phyloP scores from a whole-genome alignment of 805 yeast genomes.

The Ogataea siamensis region DNA sequence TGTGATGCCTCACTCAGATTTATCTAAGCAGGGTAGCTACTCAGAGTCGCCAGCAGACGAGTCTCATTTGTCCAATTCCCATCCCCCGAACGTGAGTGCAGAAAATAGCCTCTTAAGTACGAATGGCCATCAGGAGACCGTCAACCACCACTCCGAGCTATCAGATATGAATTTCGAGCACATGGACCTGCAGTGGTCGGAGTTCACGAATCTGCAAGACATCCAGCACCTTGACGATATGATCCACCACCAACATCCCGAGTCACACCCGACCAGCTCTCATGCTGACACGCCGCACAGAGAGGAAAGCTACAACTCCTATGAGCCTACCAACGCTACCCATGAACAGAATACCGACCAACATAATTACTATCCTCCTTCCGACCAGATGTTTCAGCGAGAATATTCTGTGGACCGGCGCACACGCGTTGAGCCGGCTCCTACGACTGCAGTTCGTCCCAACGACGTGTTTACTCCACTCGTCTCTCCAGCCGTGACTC shows the following conservation, averaged over 20 bases:
- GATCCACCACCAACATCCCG: constrained; percentile 14
- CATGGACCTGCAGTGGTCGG: constrained; percentile 27
- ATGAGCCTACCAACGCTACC: not conserved
- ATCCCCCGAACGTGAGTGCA: not conserved
- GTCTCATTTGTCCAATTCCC: not conserved
- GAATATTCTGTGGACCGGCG: constrained; percentile 17
- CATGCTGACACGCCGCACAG: constrained; percentile 2
- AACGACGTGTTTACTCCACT: constrained; percentile 72
- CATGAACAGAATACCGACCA: not conserved
- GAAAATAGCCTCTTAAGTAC: not conserved
- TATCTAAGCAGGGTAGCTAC: not conserved
- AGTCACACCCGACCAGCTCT: constrained; percentile 3
- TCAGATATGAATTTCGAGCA: constrained; percentile 21
- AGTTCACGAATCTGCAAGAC: constrained; percentile 25
- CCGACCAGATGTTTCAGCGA: constrained; percentile 2
- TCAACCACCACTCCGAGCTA: constrained; percentile 3
- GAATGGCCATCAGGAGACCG: not conserved
- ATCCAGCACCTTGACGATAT: constrained; percentile 22
- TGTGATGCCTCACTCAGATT: constrained; percentile 1
- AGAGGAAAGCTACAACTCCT: not conserved
- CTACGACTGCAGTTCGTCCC: constrained; percentile 40
- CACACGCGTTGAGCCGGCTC: constrained; percentile 7
- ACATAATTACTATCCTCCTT: constrained; percentile 1
- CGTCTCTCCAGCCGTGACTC: constrained; percentile 74
- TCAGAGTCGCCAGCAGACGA: constrained; percentile 1